A percentile compares a stretch with the other conserved stretches of the same genome.
phyloP scores from a whole-genome alignment of 495 filamentous ascomycete genomes.

The Neurospora cerealis region DNA sequence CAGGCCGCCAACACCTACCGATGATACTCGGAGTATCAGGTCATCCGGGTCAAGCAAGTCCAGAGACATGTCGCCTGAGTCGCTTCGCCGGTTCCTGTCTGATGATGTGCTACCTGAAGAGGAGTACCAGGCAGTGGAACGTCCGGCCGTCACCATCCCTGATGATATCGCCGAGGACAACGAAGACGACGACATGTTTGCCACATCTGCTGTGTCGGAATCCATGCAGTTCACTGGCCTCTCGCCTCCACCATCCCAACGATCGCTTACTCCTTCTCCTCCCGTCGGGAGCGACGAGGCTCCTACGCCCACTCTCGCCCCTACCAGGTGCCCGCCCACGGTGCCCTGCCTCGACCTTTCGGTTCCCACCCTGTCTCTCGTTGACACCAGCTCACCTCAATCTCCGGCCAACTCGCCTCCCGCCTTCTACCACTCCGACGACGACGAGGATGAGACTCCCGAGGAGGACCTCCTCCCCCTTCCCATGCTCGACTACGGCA shows the following conservation, averaged over 20 bases:
- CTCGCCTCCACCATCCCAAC: conserved; percentile 38
- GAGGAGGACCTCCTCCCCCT: conserved; percentile 5
- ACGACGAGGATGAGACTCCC: conserved; percentile 21
- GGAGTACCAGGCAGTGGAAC: conserved; percentile 5
- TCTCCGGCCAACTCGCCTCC: conserved; percentile 19
- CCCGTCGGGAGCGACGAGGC: neutral
- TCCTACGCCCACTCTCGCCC: neutral
- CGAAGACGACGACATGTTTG: conserved; percentile 48
- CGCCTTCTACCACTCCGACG: conserved; percentile 35
- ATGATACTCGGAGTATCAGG: conserved; percentile 21
- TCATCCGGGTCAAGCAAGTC: conserved; percentile 31
- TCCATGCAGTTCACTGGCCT: conserved; percentile 31
- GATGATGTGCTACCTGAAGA: conserved; percentile 23
- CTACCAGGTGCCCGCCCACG: neutral
- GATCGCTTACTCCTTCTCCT: conserved; percentile 21
- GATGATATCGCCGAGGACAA: conserved; percentile 44
- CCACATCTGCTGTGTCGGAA: conserved; percentile 36
- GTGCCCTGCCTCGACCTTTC: neutral
- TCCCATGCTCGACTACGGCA: neutral
- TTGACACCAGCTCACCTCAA: conserved; percentile 6
- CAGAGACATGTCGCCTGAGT: conserved; percentile 38
- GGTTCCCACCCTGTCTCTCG: conserved; percentile 4
- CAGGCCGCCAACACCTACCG: neutral
- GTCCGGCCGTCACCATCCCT: conserved; percentile 29
- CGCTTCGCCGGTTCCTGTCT: conserved; percentile 32